Evolutionary conservation across 768 basidiomycete species (phyloP), one percentile per base, ranked within the genome.

Genomic region (Lyophyllum decastes): DNA sequence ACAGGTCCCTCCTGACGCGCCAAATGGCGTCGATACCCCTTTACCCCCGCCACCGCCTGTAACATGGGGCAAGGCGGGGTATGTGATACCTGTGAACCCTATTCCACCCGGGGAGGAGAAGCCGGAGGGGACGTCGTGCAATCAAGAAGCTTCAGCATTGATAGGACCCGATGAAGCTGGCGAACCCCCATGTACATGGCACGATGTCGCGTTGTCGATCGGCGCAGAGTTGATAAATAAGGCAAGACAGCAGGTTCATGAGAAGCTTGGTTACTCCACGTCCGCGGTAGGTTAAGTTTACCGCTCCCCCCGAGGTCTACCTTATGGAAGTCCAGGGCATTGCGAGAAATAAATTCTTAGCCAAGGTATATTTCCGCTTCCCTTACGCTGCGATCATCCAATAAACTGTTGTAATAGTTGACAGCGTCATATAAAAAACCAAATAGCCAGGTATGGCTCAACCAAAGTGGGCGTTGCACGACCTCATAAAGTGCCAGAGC

Each of bases 371-470:
- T 8, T 12, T 35, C 21, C n/a, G 16, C 7, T 12, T 21, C 30
- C 10, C 60, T 54, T 57, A 54, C 54, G 21, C 19, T 17, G 25
- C 47, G 30, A 26, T 35, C 40, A 35, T n/a, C 41, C 35, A 52
- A 50, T 61, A 17, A 63, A 57, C 24, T 53, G 19, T 12, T 54
- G 27, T 14, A n/a, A 19, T 57, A 95, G 91, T 82, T 99, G 17
- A 84, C 86, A 35, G 94, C 95, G 8, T 96, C 93, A 1, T 94
- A 92, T 76, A 88, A 87, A 75, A 99, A 99, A 68, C 92, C 90
- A 0, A 88, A 92, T 58, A 87, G 81, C 47, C 95, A 96, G 76
- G 94, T 90, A 62, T 49, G 58, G 51, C 34, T 54, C 27, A 19
- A 19, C 22, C 8, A 49, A 11, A 2, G 12, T 2, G 48, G 27